Percentiles rank a stretch among this genome's conserved stretches.
These are phyloP conservation scores for Populus hybrid DNA, from an alignment of 441 rosid species.

Conservation along the genomic window DNA sequence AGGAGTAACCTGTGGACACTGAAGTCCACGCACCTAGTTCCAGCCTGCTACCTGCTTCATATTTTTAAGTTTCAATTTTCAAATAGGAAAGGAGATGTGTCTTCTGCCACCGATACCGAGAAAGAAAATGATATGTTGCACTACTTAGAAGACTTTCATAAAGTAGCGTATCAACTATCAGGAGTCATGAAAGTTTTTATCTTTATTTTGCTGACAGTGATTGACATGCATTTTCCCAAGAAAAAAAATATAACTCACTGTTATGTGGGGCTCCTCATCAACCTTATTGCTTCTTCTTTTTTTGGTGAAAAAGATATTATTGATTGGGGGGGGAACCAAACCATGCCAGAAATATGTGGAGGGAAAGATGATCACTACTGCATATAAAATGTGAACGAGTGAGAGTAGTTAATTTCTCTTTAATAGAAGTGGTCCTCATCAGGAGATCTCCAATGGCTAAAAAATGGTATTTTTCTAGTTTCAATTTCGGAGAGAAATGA, in stretches of 20 bases:
- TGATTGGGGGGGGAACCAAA: too few species aligned
- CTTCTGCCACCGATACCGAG: constrained; percentile 25
- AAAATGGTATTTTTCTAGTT: not conserved
- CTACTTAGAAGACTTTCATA: constrained; percentile 32
- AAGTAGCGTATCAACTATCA: constrained; percentile 23
- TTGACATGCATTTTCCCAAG: constrained; percentile 25
- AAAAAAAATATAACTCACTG: not conserved
- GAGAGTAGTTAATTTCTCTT: not conserved
- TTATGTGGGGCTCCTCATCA: constrained; percentile 19
- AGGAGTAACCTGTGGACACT: constrained; percentile 36
- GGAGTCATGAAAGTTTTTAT: constrained; percentile 8
- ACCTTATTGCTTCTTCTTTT: not conserved
- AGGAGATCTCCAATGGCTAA: not conserved
- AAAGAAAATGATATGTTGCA: constrained; percentile 7
- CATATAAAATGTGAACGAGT: constrained; percentile 3
- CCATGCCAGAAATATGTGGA: not conserved
- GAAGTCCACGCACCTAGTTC: constrained; percentile 59
- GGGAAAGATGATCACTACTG: constrained; percentile 19
- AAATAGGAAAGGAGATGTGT: constrained; percentile 19
- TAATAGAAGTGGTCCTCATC: not conserved
- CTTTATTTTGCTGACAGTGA: constrained; percentile 4
- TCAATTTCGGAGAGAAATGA: not conserved
- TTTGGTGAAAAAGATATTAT: too few species aligned
- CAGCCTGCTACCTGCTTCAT: constrained; percentile 10
- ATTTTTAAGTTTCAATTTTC: not conserved